Evolutionary conservation across 2,329 filamentous ascomycete genomes (phyloP).

Genomic region (Nemania sp.): DNA sequence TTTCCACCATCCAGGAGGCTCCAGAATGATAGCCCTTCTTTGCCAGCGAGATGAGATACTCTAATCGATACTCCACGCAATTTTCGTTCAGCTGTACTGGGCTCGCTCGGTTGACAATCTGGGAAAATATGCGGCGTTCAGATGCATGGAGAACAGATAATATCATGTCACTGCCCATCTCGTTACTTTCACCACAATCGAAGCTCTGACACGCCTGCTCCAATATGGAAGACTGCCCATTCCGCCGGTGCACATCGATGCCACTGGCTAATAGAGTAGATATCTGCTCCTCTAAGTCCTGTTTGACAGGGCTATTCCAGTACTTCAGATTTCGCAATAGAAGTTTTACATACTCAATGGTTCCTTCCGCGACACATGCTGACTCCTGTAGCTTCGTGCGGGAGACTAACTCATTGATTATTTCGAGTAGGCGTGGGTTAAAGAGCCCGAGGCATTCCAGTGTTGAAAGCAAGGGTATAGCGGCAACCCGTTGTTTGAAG

Average conservation of each 20-base stretch:
- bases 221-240: neutral
- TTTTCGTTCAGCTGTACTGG: neutral
- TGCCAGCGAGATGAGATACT: neutral
- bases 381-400: neutral
- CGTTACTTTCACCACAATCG: neutral
- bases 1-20: conserved; percentile 7
- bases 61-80: neutral
- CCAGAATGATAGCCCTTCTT: neutral
- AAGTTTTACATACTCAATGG: neutral
- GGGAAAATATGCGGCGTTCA: neutral
- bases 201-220: neutral
- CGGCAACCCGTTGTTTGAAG: neutral
- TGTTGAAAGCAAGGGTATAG: neutral
- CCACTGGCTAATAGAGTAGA: neutral
- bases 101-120: neutral
- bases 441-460: neutral
- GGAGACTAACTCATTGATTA: neutral
- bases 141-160: neutral
- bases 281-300: neutral
- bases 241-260: neutral
- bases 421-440: accelerated
- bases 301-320: neutral
- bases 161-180: neutral
- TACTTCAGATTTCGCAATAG: neutral
- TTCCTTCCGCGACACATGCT: neutral